phyloP scores from a whole-genome alignment of 2,329 filamentous ascomycete genomes.

The Chrysoporthe puriensis region DNA sequence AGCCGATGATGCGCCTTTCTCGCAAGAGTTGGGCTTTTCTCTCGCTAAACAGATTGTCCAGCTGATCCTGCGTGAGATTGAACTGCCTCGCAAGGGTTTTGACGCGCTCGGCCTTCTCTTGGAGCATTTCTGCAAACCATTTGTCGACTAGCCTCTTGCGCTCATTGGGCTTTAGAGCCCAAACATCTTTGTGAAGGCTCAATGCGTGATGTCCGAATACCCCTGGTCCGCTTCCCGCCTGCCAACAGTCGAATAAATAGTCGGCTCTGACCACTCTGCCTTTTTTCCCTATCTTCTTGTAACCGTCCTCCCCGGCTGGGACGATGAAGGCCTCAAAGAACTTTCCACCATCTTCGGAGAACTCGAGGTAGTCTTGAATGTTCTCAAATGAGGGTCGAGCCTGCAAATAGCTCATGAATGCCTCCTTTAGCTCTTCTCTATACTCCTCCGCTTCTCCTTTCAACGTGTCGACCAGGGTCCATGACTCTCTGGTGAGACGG shows the following conservation, averaged over 20 bases:
- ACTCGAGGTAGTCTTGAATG: constrained; percentile 52
- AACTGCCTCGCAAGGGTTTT: constrained; percentile 43
- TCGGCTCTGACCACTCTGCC: constrained; percentile 48
- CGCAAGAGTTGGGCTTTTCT: constrained; percentile 48
- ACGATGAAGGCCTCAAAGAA: constrained; percentile 62
- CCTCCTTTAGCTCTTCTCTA: constrained; percentile 27
- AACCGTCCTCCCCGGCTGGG: constrained; percentile 50
- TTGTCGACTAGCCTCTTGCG: constrained; percentile 42
- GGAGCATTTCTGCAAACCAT: constrained; percentile 51
- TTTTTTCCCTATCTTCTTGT: constrained; percentile 47
- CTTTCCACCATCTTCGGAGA: constrained; percentile 51
- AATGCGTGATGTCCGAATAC: constrained; percentile 40
- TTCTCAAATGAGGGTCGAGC: constrained; percentile 30
- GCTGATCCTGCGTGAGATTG: constrained; percentile 44
- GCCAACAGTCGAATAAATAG: constrained; percentile 62
- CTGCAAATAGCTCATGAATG: constrained; percentile 29
- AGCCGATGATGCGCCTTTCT: constrained; percentile 66
- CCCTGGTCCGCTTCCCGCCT: constrained; percentile 48
- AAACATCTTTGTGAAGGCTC: constrained; percentile 45
- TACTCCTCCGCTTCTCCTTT: constrained; percentile 42
- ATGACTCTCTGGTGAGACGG: constrained; percentile 39
- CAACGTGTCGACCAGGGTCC: constrained; percentile 46
- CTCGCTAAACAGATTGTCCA: constrained; percentile 50
- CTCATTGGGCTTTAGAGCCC: constrained; percentile 49
- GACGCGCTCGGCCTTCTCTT: constrained; percentile 55